Percentiles rank a stretch among this genome's conserved stretches.
These are phyloP conservation scores for Aspergillus luchuensis DNA, from an alignment of 2,329 filamentous ascomycete species.

Conservation along the genomic window DNA sequence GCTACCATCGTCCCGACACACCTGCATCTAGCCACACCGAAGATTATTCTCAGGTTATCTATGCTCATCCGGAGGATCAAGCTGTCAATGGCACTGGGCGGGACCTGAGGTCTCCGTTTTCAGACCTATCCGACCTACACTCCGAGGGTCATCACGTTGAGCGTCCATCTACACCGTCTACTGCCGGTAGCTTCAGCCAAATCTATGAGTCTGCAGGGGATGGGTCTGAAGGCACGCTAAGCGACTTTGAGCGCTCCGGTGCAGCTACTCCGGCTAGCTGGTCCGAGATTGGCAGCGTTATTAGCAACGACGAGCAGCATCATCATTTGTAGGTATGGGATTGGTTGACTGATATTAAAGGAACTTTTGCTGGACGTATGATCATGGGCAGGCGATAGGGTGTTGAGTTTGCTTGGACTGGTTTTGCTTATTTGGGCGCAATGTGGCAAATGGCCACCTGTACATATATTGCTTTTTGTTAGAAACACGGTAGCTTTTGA, in stretches of 20 bases:
- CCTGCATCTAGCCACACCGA: slow-evolving; percentile 37
- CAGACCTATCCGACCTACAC: slow-evolving; percentile 22
- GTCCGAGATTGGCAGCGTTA: slow-evolving; percentile 49
- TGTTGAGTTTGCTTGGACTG: background rate
- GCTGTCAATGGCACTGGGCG: slow-evolving; percentile 23
- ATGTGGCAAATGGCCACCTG: background rate
- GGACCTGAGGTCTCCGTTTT: slow-evolving; percentile 25
- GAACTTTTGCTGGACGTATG: background rate
- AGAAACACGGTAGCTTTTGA: background rate
- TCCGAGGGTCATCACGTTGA: slow-evolving; percentile 27
- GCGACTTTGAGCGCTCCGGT: slow-evolving; percentile 39
- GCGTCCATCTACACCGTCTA: slow-evolving; percentile 40
- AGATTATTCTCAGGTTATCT: slow-evolving; percentile 35
- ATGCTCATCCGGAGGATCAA: slow-evolving; percentile 32
- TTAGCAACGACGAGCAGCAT: slow-evolving; percentile 44
- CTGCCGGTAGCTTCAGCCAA: slow-evolving; percentile 41
- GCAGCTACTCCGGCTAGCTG: slow-evolving; percentile 45
- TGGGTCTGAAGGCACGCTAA: slow-evolving; percentile 41
- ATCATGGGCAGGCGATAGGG: slow-evolving; percentile 1
- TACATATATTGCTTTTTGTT: background rate
- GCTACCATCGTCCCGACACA: background rate
- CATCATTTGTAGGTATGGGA: slow-evolving; percentile 20
- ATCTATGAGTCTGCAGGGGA: slow-evolving; percentile 36
- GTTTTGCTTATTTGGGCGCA: background rate
- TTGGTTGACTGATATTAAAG: background rate